A percentile compares a stretch with the other conserved stretches of the same genome.
These are phyloP conservation scores for Hapsidospora chrysogenum DNA, from an alignment of 495 filamentous ascomycete genomes.

Conservation along the genomic window DNA sequence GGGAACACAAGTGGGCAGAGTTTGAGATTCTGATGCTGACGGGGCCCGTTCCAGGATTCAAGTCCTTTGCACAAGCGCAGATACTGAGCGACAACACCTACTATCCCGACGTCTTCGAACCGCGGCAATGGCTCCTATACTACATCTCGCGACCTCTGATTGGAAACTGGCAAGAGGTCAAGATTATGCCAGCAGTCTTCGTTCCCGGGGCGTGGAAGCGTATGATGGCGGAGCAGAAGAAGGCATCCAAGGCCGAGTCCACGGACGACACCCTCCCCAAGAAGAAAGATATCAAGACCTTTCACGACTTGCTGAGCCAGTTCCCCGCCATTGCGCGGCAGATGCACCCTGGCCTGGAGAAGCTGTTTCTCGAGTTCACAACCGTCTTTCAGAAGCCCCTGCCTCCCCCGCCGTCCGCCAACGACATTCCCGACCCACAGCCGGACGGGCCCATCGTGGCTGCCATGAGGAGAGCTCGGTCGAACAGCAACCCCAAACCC, in stretches of 20 bases:
- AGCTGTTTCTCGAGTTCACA: slow-evolving; percentile 79
- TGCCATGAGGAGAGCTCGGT: slow-evolving; percentile 31
- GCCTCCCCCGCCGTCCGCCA: slow-evolving; percentile 56
- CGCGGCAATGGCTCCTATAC: slow-evolving; percentile 88
- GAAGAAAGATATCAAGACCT: slow-evolving; percentile 82
- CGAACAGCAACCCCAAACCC: slow-evolving; percentile 20
- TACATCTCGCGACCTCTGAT: slow-evolving; percentile 89
- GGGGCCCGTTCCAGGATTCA: slow-evolving; percentile 50
- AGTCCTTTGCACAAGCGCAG: slow-evolving; percentile 76
- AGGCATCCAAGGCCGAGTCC: slow-evolving; percentile 16
- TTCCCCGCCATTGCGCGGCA: slow-evolving; percentile 96
- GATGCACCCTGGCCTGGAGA: slow-evolving; percentile 85
- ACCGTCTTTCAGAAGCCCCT: slow-evolving; percentile 70
- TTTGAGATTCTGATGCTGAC: too few relatives aligned
- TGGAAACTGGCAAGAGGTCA: slow-evolving; percentile 62
- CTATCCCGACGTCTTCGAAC: slow-evolving; percentile 67
- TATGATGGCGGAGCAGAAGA: slow-evolving; percentile 13
- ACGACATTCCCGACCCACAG: slow-evolving; percentile 30
- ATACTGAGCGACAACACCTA: slow-evolving; percentile 74
- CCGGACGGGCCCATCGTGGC: slow-evolving; percentile 32
- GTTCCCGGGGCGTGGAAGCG: slow-evolving; percentile 19
- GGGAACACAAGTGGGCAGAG: neutral
- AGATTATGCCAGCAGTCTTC: slow-evolving; percentile 43
- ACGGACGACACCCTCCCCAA: slow-evolving; percentile 22
- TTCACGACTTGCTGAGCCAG: slow-evolving; percentile 76